Conservation (phyloP, 345 rosid genomes). For the Salix arbutifolia region DNA sequence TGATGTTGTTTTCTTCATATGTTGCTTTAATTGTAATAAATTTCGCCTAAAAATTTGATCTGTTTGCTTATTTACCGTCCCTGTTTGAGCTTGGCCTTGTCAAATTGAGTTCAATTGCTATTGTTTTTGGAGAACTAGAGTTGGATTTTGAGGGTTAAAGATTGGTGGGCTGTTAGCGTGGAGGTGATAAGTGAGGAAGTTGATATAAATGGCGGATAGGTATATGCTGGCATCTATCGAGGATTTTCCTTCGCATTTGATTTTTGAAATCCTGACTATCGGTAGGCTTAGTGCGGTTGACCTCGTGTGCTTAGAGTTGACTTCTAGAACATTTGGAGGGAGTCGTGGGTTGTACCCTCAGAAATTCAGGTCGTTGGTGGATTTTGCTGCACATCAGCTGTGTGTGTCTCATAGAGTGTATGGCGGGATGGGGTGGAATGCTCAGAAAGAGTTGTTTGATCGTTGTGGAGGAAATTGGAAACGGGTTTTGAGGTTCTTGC, state of each 20-base stretch:
- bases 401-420: constrained; percentile 52
- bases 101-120: neutral
- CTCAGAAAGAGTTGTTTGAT: constrained; percentile 60
- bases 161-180: constrained; percentile 8
- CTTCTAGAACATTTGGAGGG: constrained; percentile 71
- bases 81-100: neutral
- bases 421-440: constrained; percentile 43
- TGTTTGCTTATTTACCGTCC: neutral
- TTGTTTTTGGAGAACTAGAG: neutral
- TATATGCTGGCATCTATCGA: constrained; percentile 50
- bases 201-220: constrained; percentile 59
- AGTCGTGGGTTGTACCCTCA: constrained; percentile 55
- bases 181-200: constrained; percentile 10
- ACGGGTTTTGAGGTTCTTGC: constrained; percentile 82
- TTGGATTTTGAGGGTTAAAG: constrained; percentile 3
- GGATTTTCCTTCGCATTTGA: constrained; percentile 85
- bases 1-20: constrained; percentile 60
- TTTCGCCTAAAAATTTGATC: constrained; percentile 79
- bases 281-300: constrained; percentile 66
- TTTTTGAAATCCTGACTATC: constrained; percentile 69
- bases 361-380: constrained; percentile 72
- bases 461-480: constrained; percentile 87
- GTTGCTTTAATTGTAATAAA: constrained; percentile 69
- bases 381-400: constrained; percentile 76
- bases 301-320: constrained; percentile 67